Percentiles rank a stretch among this genome's conserved stretches.
Evolutionary conservation across 768 basidiomycete species (phyloP).

Genomic region (Clitopilus hobsonii): DNA sequence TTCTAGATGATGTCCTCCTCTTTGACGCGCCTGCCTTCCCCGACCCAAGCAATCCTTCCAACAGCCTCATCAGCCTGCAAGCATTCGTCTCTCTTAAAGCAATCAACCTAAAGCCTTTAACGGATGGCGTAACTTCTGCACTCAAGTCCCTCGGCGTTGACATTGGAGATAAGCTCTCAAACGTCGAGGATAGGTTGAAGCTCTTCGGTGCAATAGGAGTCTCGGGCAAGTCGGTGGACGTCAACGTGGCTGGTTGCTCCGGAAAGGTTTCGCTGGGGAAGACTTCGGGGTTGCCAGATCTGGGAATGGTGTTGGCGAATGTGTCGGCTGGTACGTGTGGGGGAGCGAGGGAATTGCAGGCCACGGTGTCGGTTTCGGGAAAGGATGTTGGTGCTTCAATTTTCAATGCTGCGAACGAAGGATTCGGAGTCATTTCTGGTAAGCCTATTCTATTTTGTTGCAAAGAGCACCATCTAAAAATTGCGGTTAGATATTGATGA

Average conservation of each 20-base stretch:
- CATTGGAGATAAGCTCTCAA: conserved; percentile 21
- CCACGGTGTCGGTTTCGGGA: conserved; percentile 13
- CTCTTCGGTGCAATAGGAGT: conserved; percentile 29
- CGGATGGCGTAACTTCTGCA: conserved; percentile 14
- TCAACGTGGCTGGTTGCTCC: conserved; percentile 28
- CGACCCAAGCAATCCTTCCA: conserved; percentile 25
- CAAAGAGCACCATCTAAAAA: not conserved
- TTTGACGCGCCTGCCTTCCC: conserved; percentile 36
- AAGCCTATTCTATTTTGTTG: conserved; percentile 3
- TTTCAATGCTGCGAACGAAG: conserved; percentile 29
- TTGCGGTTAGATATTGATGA: conserved; percentile 34
- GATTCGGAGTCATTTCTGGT: conserved; percentile 42
- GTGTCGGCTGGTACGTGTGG: conserved; percentile 27
- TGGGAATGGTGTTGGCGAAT: conserved; percentile 28
- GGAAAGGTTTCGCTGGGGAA: conserved; percentile 14
- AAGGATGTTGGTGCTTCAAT: conserved; percentile 22
- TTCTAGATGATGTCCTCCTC: conserved; percentile 29
- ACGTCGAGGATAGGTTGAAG: conserved; percentile 23
- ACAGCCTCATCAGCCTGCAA: conserved; percentile 27
- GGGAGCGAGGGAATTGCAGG: conserved; percentile 10
- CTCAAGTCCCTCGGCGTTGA: conserved; percentile 25
- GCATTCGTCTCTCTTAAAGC: conserved; percentile 30
- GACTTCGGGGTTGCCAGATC: conserved; percentile 25
- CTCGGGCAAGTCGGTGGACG: conserved; percentile 23
- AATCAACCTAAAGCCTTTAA: conserved; percentile 18